Evolutionary conservation across 768 basidiomycete genomes (phyloP), one percentile per base, ranked within the genome.

Genomic region (Auriscalpium microsporum): DNA sequence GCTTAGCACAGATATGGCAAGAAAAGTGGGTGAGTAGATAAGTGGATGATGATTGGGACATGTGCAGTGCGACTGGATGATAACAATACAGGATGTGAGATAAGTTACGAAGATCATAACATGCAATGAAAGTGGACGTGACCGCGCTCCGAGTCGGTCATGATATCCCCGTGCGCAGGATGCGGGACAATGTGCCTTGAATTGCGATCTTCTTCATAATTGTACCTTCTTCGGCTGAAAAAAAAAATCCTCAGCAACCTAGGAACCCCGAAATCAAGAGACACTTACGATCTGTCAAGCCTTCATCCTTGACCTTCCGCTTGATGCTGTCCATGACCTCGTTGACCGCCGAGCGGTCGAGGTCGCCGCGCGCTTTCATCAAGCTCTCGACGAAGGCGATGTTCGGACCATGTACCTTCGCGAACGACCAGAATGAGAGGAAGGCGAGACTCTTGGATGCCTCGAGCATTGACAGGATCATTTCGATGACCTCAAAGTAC

Each of bases 311-410:
- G 8, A 93, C 88, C 69, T 94, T 97, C 49, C 92, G 80, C 68
- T 87, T 90, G 61, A 97, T 78, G 56, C 89, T 90, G 11, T 95
- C 94, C 87, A 96, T 93, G 35, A 95, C 87, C 56, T 98, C 94
- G 62, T 74, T 86, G 16, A 86, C 89, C 13, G 84, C 82, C 1
- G 86, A 83, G n/a, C 92, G 81, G 70, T 96, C 94, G 53, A 97
- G 74, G 70, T 99, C 94, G 53, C 88, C 87, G 51, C 96, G 79
- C 5, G 88, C 83, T 67, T 85, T 90, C 79, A 98, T 87, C 47
- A 99, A 65, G 9, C 85, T 82, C 67, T 98, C 95, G 34, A 96
- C 87, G 64, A 96, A 98, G 2, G 83, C 77, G 44, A 96, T 77
- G 62, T 94, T 94, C 23, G 95, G 93, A 5, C 96, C 96, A 69